Evolutionary conservation across 2,329 filamentous ascomycete species (phyloP).

Genomic region (Fusarium irregulare): DNA sequence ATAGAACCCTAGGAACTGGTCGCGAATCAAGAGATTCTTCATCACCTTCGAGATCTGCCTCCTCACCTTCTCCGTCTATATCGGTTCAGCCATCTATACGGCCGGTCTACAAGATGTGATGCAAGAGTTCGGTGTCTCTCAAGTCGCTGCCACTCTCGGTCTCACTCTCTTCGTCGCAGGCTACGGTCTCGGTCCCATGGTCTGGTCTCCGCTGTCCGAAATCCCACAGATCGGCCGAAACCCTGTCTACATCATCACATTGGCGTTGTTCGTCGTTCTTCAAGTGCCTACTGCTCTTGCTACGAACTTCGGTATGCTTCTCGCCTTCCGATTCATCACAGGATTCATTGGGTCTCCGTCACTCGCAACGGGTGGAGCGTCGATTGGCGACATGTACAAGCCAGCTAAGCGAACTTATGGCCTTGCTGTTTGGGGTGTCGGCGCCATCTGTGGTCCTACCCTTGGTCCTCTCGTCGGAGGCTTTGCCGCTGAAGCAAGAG

Average conservation of each 20-base stretch:
- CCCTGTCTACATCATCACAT: conserved; percentile 66
- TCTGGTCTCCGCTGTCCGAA: conserved; percentile 51
- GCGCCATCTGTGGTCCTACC: conserved; percentile 9
- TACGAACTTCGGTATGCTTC: conserved; percentile 63
- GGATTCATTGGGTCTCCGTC: conserved; percentile 57
- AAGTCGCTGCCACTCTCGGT: conserved; percentile 2
- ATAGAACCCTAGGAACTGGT: conserved; percentile 7
- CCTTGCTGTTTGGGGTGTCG: conserved; percentile 2
- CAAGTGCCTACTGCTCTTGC: conserved; percentile 64
- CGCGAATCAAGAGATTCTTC: conserved; percentile 8
- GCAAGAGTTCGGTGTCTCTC: neutral
- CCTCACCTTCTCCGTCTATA: conserved; percentile 18
- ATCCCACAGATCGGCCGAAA: conserved; percentile 66
- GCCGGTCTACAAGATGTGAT: conserved; percentile 6
- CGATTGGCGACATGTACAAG: conserved; percentile 10
- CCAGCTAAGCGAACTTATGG: conserved; percentile 3
- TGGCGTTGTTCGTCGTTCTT: conserved; percentile 68
- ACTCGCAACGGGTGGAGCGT: neutral
- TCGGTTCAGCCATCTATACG: conserved; percentile 15
- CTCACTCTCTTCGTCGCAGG: conserved; percentile 2
- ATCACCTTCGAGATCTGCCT: conserved; percentile 16
- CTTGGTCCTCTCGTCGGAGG: conserved; percentile 20
- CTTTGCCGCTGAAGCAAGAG: conserved; percentile 15
- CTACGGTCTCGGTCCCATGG: conserved; percentile 6
- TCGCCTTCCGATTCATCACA: conserved; percentile 63